Evolutionary conservation across 495 filamentous ascomycete genomes (phyloP).

Genomic region (Penicillium bialowiezense): DNA sequence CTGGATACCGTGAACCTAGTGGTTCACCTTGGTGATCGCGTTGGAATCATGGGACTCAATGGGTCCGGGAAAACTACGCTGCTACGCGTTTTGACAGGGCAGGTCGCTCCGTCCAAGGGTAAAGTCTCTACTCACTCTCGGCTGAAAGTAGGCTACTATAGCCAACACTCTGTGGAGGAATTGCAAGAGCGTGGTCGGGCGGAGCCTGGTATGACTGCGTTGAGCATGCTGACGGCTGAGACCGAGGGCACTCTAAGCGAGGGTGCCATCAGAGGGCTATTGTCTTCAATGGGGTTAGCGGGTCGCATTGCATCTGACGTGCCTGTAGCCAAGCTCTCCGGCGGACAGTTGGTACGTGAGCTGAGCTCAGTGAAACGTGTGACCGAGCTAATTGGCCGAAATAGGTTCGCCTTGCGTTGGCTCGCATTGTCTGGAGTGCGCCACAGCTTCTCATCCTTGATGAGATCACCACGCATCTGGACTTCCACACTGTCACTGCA

Average conservation of each 20-base stretch:
- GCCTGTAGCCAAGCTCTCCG: slow-evolving; percentile 64
- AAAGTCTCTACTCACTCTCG: slow-evolving; percentile 61
- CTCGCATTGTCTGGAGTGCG: slow-evolving; percentile 59
- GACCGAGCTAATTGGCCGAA: background rate
- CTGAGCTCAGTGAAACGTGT: background rate
- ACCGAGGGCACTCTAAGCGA: slow-evolving; percentile 51
- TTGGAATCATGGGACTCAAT: slow-evolving; percentile 72
- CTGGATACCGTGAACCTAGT: slow-evolving; percentile 61
- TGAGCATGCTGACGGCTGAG: slow-evolving; percentile 54
- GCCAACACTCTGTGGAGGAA: slow-evolving; percentile 71
- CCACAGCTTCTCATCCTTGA: slow-evolving; percentile 78
- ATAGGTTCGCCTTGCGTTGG: slow-evolving; percentile 69
- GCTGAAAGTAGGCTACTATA: slow-evolving; percentile 67
- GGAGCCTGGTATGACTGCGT: slow-evolving; percentile 55
- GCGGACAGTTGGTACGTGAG: slow-evolving; percentile 61
- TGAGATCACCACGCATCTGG: slow-evolving; percentile 83
- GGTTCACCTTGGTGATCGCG: slow-evolving; percentile 64
- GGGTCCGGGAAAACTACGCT: slow-evolving; percentile 74
- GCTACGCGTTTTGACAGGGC: slow-evolving; percentile 52
- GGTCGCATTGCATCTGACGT: slow-evolving; percentile 67
- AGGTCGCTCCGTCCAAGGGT: slow-evolving; percentile 44
- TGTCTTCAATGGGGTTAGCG: slow-evolving; percentile 62
- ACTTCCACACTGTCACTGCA: slow-evolving; percentile 71
- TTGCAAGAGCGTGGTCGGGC: slow-evolving; percentile 49
- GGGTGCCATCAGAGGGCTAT: slow-evolving; percentile 57